Percentiles rank a stretch among this genome's conserved stretches.
phyloP scores from a whole-genome alignment of 176 grass and related monocot genomes.

The Triticum dicoccoides region DNA sequence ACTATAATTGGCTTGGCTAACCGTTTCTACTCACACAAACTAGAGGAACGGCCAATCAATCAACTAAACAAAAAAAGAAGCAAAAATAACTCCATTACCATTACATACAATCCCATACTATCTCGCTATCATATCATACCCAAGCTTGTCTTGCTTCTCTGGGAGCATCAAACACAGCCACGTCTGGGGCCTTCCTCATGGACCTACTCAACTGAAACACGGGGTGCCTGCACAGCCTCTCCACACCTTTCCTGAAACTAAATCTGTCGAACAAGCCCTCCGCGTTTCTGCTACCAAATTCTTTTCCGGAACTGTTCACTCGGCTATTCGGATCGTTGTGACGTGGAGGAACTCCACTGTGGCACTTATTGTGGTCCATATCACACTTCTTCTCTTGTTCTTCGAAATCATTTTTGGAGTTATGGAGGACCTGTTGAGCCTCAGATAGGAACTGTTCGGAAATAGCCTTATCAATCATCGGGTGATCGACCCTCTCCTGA shows the following conservation, averaged over 20 bases:
- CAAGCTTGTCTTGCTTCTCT: conserved; percentile 77
- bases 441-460: conserved; percentile 46
- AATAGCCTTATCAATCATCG: conserved; percentile 45
- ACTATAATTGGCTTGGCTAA: conserved; percentile 29
- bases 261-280: conserved; percentile 63
- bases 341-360: conserved; percentile 23
- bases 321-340: neutral
- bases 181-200: conserved; percentile 68
- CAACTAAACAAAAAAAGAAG: conserved; percentile 9
- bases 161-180: conserved; percentile 48
- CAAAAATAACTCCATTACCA: conserved; percentile 26
- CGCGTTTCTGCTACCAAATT: conserved; percentile 33
- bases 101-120: conserved; percentile 22
- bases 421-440: conserved; percentile 18
- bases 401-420: neutral
- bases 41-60: conserved; percentile 2
- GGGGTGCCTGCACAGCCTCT: conserved; percentile 79
- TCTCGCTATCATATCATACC: conserved; percentile 49
- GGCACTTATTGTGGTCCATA: conserved; percentile 32
- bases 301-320: conserved; percentile 43
- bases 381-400: conserved; percentile 28
- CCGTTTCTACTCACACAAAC: conserved; percentile 43
- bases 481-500: conserved; percentile 28
- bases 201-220: conserved; percentile 90
- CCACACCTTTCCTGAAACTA: conserved; percentile 90